These are phyloP conservation scores for Erigeron philadelphicus DNA, from an alignment of 140 eudicot species.

Conservation along the genomic window DNA sequence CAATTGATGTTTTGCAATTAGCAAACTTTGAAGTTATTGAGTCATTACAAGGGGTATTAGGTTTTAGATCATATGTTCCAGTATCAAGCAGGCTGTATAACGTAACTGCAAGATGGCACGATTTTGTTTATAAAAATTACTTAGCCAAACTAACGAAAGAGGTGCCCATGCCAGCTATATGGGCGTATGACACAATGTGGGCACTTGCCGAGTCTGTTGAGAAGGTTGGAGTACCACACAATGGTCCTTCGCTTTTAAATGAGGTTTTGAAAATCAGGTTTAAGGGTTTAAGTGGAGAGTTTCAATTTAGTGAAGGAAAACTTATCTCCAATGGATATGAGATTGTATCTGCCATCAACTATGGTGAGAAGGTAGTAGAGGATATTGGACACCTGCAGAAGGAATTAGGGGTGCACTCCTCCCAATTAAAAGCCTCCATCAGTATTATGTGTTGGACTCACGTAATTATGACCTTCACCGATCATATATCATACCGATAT, in stretches of 20 bases:
- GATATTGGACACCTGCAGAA: conserved; percentile 42
- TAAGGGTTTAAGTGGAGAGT: conserved; percentile 41
- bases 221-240: conserved; percentile 26
- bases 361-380: conserved; percentile 41
- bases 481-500: too few relatives aligned
- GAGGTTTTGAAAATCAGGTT: conserved; percentile 21
- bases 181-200: conserved; percentile 46
- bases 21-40: conserved; percentile 26
- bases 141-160: conserved; percentile 1
- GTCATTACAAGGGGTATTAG: conserved; percentile 35
- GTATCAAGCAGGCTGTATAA: conserved; percentile 11
- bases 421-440: not conserved
- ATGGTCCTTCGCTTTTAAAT: conserved; percentile 27
- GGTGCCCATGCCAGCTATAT: conserved; percentile 22
- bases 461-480: too few relatives aligned
- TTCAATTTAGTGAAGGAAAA: conserved; percentile 24
- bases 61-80: conserved; percentile 34
- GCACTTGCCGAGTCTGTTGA: conserved; percentile 42
- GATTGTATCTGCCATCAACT: conserved; percentile 38
- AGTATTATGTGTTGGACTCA: too few relatives aligned
- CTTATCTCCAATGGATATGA: conserved; percentile 27
- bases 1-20: conserved; percentile 32
- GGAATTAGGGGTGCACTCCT: conserved; percentile 30
- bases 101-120: conserved; percentile 26
- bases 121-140: not conserved